phyloP scores from a whole-genome alignment of 163 green algal genomes.

The Scenedesmus sp. region DNA sequence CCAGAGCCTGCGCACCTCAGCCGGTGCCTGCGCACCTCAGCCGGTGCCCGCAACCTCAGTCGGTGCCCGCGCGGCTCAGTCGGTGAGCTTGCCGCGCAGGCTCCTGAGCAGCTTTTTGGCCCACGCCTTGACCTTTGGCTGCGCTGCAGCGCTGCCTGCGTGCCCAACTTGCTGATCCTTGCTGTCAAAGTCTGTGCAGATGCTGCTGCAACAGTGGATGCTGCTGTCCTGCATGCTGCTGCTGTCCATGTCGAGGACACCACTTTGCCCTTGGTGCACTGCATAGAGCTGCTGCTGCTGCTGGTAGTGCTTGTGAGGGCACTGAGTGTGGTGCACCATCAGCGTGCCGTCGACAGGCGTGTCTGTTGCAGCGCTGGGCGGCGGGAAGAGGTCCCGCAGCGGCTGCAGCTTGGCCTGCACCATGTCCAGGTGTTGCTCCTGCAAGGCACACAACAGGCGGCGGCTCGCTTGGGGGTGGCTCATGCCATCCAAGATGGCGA shows the following conservation, averaged over 20 bases:
- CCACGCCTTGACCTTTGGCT: background rate
- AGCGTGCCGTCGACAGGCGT: background rate
- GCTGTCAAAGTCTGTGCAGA: background rate
- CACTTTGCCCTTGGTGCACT: background rate
- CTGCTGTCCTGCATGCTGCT: background rate
- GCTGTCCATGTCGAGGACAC: background rate
- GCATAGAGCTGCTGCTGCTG: slow-evolving; percentile 24
- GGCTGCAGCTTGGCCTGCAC: slow-evolving; percentile 41
- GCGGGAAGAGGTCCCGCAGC: slow-evolving; percentile 23
- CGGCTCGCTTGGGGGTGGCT: too few species aligned
- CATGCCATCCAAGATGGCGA: too few species aligned
- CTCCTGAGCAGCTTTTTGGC: background rate
- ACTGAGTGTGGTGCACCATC: background rate
- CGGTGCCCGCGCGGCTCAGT: too few species aligned
- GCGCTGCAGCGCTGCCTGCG: background rate
- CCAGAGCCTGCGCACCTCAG: too few species aligned
- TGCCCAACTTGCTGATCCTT: background rate
- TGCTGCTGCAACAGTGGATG: background rate
- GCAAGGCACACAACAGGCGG: slow-evolving; percentile 20
- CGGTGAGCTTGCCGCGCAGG: background rate
- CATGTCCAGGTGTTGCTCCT: slow-evolving; percentile 26
- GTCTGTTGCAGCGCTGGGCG: background rate
- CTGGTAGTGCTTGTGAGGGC: background rate
- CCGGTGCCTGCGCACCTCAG: too few species aligned
- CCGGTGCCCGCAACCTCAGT: too few species aligned